Evolutionary conservation across 768 basidiomycete species (phyloP).

Genomic region (Pisolithus albus): DNA sequence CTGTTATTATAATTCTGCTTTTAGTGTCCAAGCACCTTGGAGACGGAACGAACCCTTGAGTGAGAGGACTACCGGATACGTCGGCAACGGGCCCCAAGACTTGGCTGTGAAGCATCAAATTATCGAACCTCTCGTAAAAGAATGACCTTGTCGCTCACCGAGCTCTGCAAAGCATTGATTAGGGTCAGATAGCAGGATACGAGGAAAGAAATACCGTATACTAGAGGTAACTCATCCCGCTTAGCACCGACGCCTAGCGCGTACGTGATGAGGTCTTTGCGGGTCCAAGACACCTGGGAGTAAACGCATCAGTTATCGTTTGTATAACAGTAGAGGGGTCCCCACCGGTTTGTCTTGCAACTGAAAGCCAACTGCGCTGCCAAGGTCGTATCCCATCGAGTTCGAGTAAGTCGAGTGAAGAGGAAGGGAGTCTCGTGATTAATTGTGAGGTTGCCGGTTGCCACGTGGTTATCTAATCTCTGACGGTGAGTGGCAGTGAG

Average conservation of each 20-base stretch:
- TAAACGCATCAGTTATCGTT: neutral
- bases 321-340: neutral
- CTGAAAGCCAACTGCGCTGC: constrained; percentile 57
- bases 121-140: neutral
- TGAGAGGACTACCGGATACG: constrained; percentile 73
- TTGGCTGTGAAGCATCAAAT: constrained; percentile 37
- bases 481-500: too few species aligned
- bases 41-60: constrained; percentile 48
- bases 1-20: constrained; percentile 17
- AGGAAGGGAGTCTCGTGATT: neutral
- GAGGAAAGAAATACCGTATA: constrained; percentile 51
- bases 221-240: constrained; percentile 56
- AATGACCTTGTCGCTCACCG: constrained; percentile 26
- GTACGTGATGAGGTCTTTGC: constrained; percentile 74
- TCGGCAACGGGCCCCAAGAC: constrained; percentile 71
- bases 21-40: neutral
- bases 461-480: constrained; percentile 5
- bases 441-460: neutral
- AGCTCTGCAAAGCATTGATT: constrained; percentile 36
- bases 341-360: constrained; percentile 49
- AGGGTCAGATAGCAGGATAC: neutral
- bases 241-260: constrained; percentile 80
- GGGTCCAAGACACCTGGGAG: constrained; percentile 72
- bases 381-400: constrained; percentile 51
- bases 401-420: neutral